Evolutionary conservation across 2,329 filamentous ascomycete species (phyloP), one percentile per base, ranked within the genome.

Genomic region (Amauroascus verrucosus): DNA sequence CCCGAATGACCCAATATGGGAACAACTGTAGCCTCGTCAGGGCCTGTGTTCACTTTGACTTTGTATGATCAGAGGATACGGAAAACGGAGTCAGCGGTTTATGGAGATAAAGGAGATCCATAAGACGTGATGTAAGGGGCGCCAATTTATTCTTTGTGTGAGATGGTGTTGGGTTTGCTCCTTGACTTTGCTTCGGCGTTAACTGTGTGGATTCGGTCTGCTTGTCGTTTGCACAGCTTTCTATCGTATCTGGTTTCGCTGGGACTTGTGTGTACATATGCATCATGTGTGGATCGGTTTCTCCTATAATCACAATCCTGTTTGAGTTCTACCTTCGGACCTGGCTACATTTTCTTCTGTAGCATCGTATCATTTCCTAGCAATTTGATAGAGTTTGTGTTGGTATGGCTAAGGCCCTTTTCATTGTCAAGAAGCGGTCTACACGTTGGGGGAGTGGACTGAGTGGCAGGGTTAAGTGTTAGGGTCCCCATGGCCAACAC

Each of bases 251-350:
- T 48, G 28, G n/a, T 22, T 46, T 46, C 16, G 28, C 20, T 20
- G 44, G 16, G 44, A 16, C 11, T 37, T 26, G 24, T 37, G 18
- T 48, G 46, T 38, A 48, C 30, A 48, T 48, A 38, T 48, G 46
- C 46, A 38, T 48, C 32, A 13, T 1, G 6, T 40, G 32, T 48
- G 32, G 18, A 33, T 35, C n/a, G 30, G 45, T 16, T 48, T 48
- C 22, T 37, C 6, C 9, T 37, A 28, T 28, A 35, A 14, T 48
- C 11, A 14, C 14, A 38, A 20, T 38, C 32, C 20, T 26, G 32
- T 48, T 11, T 37, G 16, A 46, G 45, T 48, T 30, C 18, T 9
- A 33, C 20, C 2, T 20, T 35, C 44, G 6, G 6, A 32, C 28
- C 28, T 32, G 6, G 28, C 28, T 32, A 32, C 28, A 6, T n/a